These are phyloP conservation scores for Mycena galopus DNA, from an alignment of 768 basidiomycete genomes.

Conservation along the genomic window DNA sequence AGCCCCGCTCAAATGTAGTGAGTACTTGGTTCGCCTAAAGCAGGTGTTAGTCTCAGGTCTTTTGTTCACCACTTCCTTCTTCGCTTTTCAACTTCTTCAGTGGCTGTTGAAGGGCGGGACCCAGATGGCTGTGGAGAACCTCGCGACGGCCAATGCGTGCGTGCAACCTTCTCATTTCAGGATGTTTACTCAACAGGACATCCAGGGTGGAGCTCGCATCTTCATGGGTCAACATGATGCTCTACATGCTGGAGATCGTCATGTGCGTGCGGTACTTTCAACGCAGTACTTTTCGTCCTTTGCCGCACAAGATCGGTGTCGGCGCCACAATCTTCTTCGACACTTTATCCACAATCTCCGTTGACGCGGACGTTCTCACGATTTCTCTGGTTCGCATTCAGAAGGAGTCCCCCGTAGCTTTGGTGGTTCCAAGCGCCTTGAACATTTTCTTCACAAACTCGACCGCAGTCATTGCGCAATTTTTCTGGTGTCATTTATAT, in stretches of 20 bases:
- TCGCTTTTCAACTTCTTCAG: background rate
- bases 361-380: conserved; percentile 19
- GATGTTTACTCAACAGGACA: background rate
- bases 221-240: conserved; percentile 37
- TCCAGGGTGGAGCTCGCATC: conserved; percentile 26
- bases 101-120: conserved; percentile 21
- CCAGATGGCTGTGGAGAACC: conserved; percentile 21
- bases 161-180: background rate
- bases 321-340: conserved; percentile 31
- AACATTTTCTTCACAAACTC: conserved; percentile 27
- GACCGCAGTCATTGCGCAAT: conserved; percentile 27
- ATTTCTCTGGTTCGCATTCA: conserved; percentile 17
- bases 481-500: conserved; percentile 32
- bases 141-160: conserved; percentile 10
- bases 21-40: too few species aligned
- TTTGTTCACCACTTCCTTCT: background rate
- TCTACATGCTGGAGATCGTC: conserved; percentile 34
- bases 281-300: conserved; percentile 25
- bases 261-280: conserved; percentile 32
- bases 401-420: background rate
- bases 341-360: conserved; percentile 31
- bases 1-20: too few species aligned
- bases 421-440: background rate
- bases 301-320: conserved; percentile 31
- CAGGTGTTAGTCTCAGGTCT: too few species aligned